Conservation (phyloP, 139 green algal genomes). For the Chlamydomonas schloesseri region DNA sequence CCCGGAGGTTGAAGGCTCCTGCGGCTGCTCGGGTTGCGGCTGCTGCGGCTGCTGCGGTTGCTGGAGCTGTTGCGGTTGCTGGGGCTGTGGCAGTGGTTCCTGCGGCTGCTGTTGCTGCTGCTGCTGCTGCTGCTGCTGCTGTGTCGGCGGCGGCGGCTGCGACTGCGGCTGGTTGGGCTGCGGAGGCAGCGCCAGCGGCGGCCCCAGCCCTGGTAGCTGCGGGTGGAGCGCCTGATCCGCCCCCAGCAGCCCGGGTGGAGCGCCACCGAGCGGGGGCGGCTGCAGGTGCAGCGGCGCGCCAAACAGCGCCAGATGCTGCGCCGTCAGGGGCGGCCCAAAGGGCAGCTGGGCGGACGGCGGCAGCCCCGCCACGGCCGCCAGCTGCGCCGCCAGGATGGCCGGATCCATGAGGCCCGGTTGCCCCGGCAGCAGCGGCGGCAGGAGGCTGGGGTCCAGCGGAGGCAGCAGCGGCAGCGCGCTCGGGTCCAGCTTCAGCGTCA, state of each 20-base stretch:
- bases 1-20: too few species aligned
- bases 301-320: neutral
- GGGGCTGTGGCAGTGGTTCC: too few species aligned
- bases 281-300: neutral
- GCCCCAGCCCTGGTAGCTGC: neutral
- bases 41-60: too few species aligned
- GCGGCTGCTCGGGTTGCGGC: neutral
- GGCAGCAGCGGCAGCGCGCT: neutral
- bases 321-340: too few species aligned
- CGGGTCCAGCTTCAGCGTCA: neutral
- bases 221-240: neutral
- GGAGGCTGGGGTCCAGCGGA: neutral
- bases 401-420: neutral
- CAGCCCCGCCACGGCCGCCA: too few species aligned
- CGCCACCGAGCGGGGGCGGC: neutral
- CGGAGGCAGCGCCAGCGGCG: too few species aligned
- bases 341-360: too few species aligned
- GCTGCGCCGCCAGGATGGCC: neutral
- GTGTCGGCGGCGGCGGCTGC: too few species aligned
- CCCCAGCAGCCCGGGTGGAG: neutral
- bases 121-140: too few species aligned
- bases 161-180: neutral
- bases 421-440: neutral
- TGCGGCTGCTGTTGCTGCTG: neutral
- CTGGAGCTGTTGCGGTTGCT: too few species aligned